phyloP scores from a whole-genome alignment of 495 filamentous ascomycete genomes.

The Friedmanniomyces simplex region DNA sequence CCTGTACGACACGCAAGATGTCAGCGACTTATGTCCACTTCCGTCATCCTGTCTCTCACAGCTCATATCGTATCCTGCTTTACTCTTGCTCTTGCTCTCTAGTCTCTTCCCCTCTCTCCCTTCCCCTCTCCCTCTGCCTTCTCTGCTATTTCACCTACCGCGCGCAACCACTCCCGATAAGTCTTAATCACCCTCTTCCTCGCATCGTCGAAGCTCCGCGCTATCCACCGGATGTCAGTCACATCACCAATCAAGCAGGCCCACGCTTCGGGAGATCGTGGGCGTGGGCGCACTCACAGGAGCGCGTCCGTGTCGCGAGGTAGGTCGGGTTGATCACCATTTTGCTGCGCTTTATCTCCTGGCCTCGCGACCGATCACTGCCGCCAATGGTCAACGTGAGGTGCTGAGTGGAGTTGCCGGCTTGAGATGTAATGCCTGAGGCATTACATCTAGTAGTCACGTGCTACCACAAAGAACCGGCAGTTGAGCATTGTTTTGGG shows the following conservation, averaged over 20 bases:
- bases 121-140: neutral
- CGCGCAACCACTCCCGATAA: slow-evolving; percentile 89
- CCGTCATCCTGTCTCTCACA: too few species aligned
- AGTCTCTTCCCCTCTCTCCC: neutral
- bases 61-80: neutral
- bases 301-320: slow-evolving; percentile 78
- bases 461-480: too few species aligned
- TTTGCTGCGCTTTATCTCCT: neutral
- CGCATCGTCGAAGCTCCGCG: slow-evolving; percentile 78
- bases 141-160: slow-evolving; percentile 49
- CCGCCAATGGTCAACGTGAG: too few species aligned
- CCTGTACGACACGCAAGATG: slow-evolving; percentile 45
- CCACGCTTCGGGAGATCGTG: neutral
- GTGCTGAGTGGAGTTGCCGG: too few species aligned
- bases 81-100: neutral
- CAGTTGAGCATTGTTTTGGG: too few species aligned
- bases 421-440: too few species aligned
- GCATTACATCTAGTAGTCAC: too few species aligned
- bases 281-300: slow-evolving; percentile 53
- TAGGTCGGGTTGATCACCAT: slow-evolving; percentile 80
- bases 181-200: slow-evolving; percentile 67
- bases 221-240: slow-evolving; percentile 38
- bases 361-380: too few species aligned
- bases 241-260: neutral
- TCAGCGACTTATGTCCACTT: too few species aligned